Evolutionary conservation across 2,329 filamentous ascomycete species (phyloP), one percentile per base, ranked within the genome.

Genomic region (Neophaeococcomyces aloes): DNA sequence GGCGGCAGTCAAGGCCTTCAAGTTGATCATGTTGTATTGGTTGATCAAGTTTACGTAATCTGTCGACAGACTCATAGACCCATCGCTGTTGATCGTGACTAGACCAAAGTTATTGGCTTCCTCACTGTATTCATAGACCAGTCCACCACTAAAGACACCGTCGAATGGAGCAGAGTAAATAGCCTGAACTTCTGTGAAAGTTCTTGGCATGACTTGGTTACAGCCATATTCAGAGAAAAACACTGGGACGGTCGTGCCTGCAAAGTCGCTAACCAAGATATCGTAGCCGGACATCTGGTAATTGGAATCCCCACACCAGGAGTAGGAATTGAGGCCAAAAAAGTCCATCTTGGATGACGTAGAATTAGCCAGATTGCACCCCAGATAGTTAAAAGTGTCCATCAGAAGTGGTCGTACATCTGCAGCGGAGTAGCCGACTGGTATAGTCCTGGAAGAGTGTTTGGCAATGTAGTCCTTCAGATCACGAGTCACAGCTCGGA

Each of bases 21-120:
- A 76, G 65, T 94, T 76, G 44, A 95, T 69, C 60, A 81, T 79
- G 61, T 73, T 72, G 66, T 83, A 87, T 68, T 91, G 83, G 29
- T 64, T 65, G 66, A 81, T 77, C 48, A 96, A 78, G 51, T 83
- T 81, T 60, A 83, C 75, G 65, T 72, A 88, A 61, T 88, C 83
- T 17, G 64, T 53, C 29, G 78, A 68, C 33, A 86, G 68, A 36
- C 70, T 67, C 44, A 77, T 71, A 14, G 70, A 74, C 51, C 70
- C 71, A 54, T 79, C 74, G 46, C 61, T 63, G 54, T 74, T 74
- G 55, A 85, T 64, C 51, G 74, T 57, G 49, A 85, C 79, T 6
- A 88, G 71, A 41, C 69, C 69, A 50, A 66, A 72, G 38, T 70
- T 57, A 53, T 69, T 68, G 6, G 56, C 53, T 52, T 71, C 68